Base-by-base conservation (phyloP, 2,329 filamentous ascomycete genomes). In the Ophiobolus disseminans region DNA sequence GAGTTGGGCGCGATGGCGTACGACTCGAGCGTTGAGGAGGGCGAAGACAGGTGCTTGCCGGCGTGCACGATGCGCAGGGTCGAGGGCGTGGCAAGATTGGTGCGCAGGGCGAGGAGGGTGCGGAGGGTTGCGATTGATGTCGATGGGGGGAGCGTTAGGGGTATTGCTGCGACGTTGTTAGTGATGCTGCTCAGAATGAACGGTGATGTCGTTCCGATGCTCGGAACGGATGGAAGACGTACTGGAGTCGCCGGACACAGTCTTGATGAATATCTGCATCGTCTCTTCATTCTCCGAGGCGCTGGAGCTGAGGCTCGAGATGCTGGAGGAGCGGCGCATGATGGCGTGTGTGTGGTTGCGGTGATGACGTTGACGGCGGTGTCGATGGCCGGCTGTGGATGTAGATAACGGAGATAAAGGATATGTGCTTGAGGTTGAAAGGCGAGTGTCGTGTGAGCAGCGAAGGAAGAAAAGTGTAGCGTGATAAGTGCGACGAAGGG, bases 241-340 rank as follows among this genome's bases (percentile, higher is more conserved):
- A 85, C 83, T 85, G 69, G 54, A 62, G 28, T 79, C 77, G 58
- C 82, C 82, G 26, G 79, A 76, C 40, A 83, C 73, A 64, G 79
- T 80, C 74, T 83, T 84, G 70, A 85, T 78, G 72, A 85, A 85
- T 71, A 86, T 82, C 66, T 83, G 81, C 74, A 84, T 83, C 30
- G 76, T 82, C 41, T 81, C 76, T 44, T 79, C 76, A 39, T 72
- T 63, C 48, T 81, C 78, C 37, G 71, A 72, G 51, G 68, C 68
- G 39, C 66, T 58, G 25, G 74, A 75, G 63, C 70, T 72, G 62
- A 75, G 62, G 66, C 73, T 77, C 48, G 72, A 72, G 63, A 76
- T 70, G 61, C 73, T 69, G 73, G 65, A 55, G 39, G 69, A 58
- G 56, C 66, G 67, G 51, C 53, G 65, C 72, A 73, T 72, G 42